phyloP scores from a whole-genome alignment of 768 basidiomycete genomes.

The Galerina marginata region DNA sequence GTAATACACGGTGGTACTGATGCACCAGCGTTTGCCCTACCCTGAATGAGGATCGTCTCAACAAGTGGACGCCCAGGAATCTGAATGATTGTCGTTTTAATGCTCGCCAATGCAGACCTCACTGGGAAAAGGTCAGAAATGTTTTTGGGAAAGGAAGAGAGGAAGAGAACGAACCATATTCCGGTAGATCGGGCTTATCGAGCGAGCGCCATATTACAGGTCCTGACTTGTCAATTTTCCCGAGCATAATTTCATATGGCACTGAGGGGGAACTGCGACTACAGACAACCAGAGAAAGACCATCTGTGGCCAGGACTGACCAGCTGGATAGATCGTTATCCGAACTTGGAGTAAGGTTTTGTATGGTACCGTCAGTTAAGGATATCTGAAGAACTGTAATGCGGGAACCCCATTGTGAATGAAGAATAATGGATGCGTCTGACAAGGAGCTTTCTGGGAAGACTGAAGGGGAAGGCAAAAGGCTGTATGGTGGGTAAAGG shows the following conservation, averaged over 20 bases:
- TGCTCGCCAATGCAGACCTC: slow-evolving; percentile 40
- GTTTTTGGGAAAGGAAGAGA: background rate
- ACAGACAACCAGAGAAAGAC: slow-evolving; percentile 47
- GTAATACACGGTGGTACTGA: slow-evolving; percentile 51
- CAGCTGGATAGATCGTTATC: slow-evolving; percentile 51
- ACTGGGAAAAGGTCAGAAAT: slow-evolving; percentile 38
- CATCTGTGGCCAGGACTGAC: slow-evolving; percentile 58
- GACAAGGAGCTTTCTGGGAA: slow-evolving; percentile 5
- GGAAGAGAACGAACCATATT: slow-evolving; percentile 40
- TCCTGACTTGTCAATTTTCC: slow-evolving; percentile 35
- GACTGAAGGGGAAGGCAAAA: slow-evolving; percentile 44
- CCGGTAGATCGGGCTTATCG: slow-evolving; percentile 44
- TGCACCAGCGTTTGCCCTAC: slow-evolving; percentile 20
- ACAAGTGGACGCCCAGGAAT: slow-evolving; percentile 55
- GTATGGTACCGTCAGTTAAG: slow-evolving; percentile 42
- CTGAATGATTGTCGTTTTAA: slow-evolving; percentile 49
- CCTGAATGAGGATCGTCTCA: slow-evolving; percentile 58
- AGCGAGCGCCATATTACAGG: slow-evolving; percentile 44
- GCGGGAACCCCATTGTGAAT: slow-evolving; percentile 61
- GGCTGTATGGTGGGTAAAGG: slow-evolving; percentile 57
- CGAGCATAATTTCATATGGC: slow-evolving; percentile 57
- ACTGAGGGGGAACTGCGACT: slow-evolving; percentile 52
- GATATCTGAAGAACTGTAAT: slow-evolving; percentile 55
- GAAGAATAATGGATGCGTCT: slow-evolving; percentile 41
- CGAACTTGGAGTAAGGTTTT: slow-evolving; percentile 47